Base-by-base conservation (phyloP, 305 asterid species). In the Ilex paraguariensis region DNA sequence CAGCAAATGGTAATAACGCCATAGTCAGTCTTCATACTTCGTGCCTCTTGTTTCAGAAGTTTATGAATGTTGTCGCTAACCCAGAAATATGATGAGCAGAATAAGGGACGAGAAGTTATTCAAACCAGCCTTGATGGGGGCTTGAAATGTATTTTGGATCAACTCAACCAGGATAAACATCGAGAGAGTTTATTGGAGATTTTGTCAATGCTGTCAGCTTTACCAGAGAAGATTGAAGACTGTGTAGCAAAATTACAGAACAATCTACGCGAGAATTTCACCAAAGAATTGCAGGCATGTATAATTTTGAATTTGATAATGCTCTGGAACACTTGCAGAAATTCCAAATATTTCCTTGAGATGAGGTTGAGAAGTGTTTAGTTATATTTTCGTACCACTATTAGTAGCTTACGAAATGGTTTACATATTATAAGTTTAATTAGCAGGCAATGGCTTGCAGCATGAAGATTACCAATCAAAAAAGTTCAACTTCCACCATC, bases 271-370 rank as follows among this genome's bases (percentile, higher is more conserved):
- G 78, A 76, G 80, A 72, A 79, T 60, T 73, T 87, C 65, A 77
- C 69, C 71, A 76, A 80, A 75, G 85, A 85, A 72, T 69, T 89
- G 66, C 93, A 92, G 96, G 97, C 82, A 85, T 69, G 90, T 71
- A 44, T 54, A 52, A 55, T 44, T 59, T 58, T 39, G 49, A 64
- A 51, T 49, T 56, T 54, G n/a, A 39, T 48, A 17, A 40, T 63
- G 36, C 51, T 46, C n/a, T 46, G 51, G n/a, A 52, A 52, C 56
- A 52, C 56, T 50, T 17, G 14, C 11, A 13, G 14, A 17, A 52
- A 52, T 14, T 14, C 56, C 3, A 6, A 14, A 7, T 36, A 36
- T 36, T 36, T 8, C 42, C 42, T 36, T 36, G 42, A 36, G 31
- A 14, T 21, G 28, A 17, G 31, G 30, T 7, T 17, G 56, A n/a